A percentile compares a stretch with the other conserved stretches of the same genome.
These are phyloP conservation scores for Didymellaceae sp. DNA, from an alignment of 2,329 filamentous ascomycete genomes.

Conservation along the genomic window DNA sequence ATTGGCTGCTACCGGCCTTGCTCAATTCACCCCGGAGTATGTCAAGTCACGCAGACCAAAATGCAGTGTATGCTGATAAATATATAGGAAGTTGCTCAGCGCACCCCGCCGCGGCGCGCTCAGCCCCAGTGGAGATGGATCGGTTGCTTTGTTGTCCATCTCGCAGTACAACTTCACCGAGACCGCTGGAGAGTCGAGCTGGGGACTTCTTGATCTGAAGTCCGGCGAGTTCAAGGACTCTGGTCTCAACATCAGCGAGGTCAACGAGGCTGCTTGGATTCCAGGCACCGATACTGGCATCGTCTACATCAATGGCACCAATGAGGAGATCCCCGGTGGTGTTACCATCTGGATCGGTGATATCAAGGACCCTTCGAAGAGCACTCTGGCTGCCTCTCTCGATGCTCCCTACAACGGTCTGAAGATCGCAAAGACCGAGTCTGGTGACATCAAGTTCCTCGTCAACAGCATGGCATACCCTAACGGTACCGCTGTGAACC, in stretches of 20 bases:
- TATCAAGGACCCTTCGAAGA: constrained; percentile 34
- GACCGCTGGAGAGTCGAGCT: constrained; percentile 68
- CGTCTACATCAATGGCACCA: constrained; percentile 69
- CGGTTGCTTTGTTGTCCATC: constrained; percentile 69
- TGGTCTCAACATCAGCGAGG: constrained; percentile 40
- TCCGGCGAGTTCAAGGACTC: constrained; percentile 43
- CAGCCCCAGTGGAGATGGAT: constrained; percentile 70
- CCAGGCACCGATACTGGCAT: constrained; percentile 57
- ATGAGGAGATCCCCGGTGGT: constrained; percentile 58
- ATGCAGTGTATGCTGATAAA: constrained; percentile 8
- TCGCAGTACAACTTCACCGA: constrained; percentile 81
- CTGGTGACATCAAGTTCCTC: constrained; percentile 54
- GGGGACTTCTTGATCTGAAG: constrained; percentile 41
- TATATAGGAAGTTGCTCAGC: constrained; percentile 61
- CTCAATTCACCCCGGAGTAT: constrained; percentile 46
- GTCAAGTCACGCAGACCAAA: constrained; percentile 5
- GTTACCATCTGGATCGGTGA: constrained; percentile 48
- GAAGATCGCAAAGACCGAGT: constrained; percentile 53
- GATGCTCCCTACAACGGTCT: constrained; percentile 58
- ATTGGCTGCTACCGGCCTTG: constrained; percentile 42
- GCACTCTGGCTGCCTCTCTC: constrained; percentile 47
- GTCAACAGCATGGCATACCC: constrained; percentile 68
- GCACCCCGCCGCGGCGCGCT: constrained; percentile 75
- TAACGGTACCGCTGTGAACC: constrained; percentile 73
- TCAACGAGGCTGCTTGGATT: constrained; percentile 45